phyloP scores from a whole-genome alignment of 2,329 filamentous ascomycete genomes.

The Penicillium sp. region DNA sequence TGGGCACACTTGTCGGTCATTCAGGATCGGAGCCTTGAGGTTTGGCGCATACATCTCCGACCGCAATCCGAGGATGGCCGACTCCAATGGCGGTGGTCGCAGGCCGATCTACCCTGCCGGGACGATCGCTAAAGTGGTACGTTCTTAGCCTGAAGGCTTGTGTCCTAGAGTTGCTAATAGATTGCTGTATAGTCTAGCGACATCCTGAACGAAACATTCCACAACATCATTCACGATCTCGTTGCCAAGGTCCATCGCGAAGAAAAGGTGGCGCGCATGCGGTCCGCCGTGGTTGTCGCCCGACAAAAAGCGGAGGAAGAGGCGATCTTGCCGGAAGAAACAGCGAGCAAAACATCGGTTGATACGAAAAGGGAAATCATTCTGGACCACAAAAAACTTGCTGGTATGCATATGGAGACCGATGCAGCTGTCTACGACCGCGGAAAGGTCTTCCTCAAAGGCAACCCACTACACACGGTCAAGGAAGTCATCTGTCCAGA shows the following conservation, averaged over 20 bases:
- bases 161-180: neutral
- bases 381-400: slow-evolving; percentile 39
- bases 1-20: slow-evolving; percentile 23
- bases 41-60: slow-evolving; percentile 9
- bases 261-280: slow-evolving; percentile 63
- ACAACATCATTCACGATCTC: slow-evolving; percentile 63
- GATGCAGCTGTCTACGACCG: slow-evolving; percentile 55
- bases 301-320: slow-evolving; percentile 48
- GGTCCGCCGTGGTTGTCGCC: slow-evolving; percentile 49
- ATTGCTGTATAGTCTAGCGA: slow-evolving; percentile 24
- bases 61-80: slow-evolving; percentile 31
- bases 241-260: slow-evolving; percentile 61
- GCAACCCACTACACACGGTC: slow-evolving; percentile 60
- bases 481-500: slow-evolving; percentile 62
- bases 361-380: slow-evolving; percentile 35
- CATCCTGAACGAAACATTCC: slow-evolving; percentile 60
- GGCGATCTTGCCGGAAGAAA: slow-evolving; percentile 32
- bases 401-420: slow-evolving; percentile 48
- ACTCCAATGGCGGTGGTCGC: slow-evolving; percentile 30
- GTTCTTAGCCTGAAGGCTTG: slow-evolving; percentile 10
- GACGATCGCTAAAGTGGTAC: slow-evolving; percentile 46
- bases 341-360: slow-evolving; percentile 32
- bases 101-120: slow-evolving; percentile 35
- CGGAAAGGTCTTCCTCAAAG: slow-evolving; percentile 56
- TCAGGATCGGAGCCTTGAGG: slow-evolving; percentile 11